phyloP scores from a whole-genome alignment of 495 filamentous ascomycete genomes.

The Penicillium paradoxum region DNA sequence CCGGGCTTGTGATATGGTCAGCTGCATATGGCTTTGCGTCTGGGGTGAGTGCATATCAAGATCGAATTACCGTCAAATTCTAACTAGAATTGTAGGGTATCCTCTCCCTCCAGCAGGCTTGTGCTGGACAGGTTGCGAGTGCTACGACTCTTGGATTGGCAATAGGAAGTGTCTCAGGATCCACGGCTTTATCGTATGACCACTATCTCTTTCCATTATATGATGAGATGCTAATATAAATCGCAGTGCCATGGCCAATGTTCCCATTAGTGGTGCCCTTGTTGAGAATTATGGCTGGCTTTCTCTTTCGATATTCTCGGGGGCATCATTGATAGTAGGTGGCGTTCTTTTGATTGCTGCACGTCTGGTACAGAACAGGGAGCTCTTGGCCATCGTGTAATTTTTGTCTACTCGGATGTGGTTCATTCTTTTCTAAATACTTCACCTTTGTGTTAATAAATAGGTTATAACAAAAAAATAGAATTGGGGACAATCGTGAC shows the following conservation, averaged over 20 bases:
- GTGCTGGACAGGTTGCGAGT: conserved; percentile 34
- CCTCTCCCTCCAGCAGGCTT: conserved; percentile 38
- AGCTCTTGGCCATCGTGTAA: conserved; percentile 21
- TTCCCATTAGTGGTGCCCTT: conserved; percentile 34
- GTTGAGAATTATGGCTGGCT: conserved; percentile 33
- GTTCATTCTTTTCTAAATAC: neutral
- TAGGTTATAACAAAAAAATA: too few species aligned
- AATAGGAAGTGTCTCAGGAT: conserved; percentile 30
- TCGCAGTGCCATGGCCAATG: conserved; percentile 32
- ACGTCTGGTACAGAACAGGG: conserved; percentile 19
- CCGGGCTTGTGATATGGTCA: conserved; percentile 32
- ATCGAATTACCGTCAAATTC: neutral
- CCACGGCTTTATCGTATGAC: conserved; percentile 34
- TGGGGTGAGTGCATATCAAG: conserved; percentile 26
- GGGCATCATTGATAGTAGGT: conserved; percentile 29
- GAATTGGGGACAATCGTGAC: too few species aligned
- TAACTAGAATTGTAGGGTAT: conserved; percentile 26
- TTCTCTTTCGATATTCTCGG: conserved; percentile 32
- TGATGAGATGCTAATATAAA: neutral
- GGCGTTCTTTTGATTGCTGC: conserved; percentile 23
- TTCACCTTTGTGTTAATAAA: neutral
- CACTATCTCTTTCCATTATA: neutral
- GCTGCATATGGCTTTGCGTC: conserved; percentile 38
- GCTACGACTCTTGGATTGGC: conserved; percentile 27
- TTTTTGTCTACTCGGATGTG: neutral